Evolutionary conservation across 345 rosid species (phyloP), one percentile per base, ranked within the genome.

Genomic region (Firmiana major): DNA sequence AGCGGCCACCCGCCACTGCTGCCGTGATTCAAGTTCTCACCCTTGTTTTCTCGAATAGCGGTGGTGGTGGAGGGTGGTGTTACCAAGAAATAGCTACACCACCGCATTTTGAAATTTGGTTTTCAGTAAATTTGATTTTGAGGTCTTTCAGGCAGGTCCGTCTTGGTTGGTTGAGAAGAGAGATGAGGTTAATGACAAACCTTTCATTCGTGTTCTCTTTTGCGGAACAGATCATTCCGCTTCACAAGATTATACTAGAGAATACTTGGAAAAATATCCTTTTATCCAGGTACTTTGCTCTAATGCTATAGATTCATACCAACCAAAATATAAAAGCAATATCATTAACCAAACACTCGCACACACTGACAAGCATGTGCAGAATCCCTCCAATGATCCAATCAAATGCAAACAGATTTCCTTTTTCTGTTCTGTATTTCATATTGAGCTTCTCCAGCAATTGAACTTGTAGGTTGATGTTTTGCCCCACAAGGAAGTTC

Each of bases 161-260:
- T 78, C 24, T 38, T n/a, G 7, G n/a, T 57, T 76, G 67, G 79
- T n/a, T n/a, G n/a, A 73, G 78, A 73, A 63, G 21, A 87, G 80
- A 88, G 82, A 51, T 45, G 83, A 42, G 42, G 76, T 54, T 43
- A 22, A 69, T 4, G 86, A 82, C n/a, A 81, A 53, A 74, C 38
- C 67, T 31, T 80, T 81, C 58, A 94, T 94, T 66, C 87, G 90
- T 43, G 90, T 92, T 77, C 89, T 94, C 19, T 92, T 89, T 65
- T 94, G 96, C 49, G 98, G 98, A 38, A 83, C 88, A 1, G 10
- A 90, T 59, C 90, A 90, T 71, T 83, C 86, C 74, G 83, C 89
- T 77, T 86, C 98, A 3, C 87, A 85, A 40, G 82, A 76, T 42
- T 94, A 89, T 84, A 90, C 98, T 7, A 89, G 84, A 86, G 90